Percentiles rank a stretch among this genome's conserved stretches.
phyloP scores from a whole-genome alignment of 768 basidiomycete genomes.

The Lentinus brumalis region DNA sequence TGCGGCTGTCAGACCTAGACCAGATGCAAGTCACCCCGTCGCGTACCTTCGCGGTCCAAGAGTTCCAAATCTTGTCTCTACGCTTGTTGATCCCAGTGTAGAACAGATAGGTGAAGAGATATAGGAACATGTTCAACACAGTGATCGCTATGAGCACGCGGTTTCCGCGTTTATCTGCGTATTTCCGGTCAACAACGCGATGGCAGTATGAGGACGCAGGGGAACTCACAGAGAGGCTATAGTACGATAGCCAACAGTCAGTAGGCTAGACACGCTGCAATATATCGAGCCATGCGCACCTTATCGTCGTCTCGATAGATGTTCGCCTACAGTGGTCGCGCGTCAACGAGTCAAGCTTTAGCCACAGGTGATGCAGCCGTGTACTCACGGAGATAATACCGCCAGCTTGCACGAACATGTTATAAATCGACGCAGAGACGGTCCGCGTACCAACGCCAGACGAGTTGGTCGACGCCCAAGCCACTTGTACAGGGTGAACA shows the following conservation, averaged over 20 bases:
- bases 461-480: constrained; percentile 63
- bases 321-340: constrained; percentile 38
- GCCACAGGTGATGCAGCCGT: not conserved
- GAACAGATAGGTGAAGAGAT: constrained; percentile 54
- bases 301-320: constrained; percentile 58
- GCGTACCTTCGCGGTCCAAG: constrained; percentile 48
- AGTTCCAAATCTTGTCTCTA: constrained; percentile 54
- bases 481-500: constrained; percentile 39
- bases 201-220: too few relatives aligned
- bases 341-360: not conserved
- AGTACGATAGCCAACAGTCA: not conserved
- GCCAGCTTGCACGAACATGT: constrained; percentile 66
- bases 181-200: not conserved
- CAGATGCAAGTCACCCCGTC: not conserved
- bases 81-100: constrained; percentile 53
- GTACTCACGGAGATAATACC: constrained; percentile 46
- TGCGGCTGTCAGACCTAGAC: not conserved
- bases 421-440: constrained; percentile 51
- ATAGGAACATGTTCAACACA: constrained; percentile 55
- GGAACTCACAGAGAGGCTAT: constrained; percentile 30
- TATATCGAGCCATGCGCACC: constrained; percentile 5
- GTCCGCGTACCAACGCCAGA: constrained; percentile 59
- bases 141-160: constrained; percentile 53
- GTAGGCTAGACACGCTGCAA: not conserved
- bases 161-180: constrained; percentile 61